A percentile compares a stretch with the other conserved stretches of the same genome.
Conservation (phyloP, 2,329 filamentous ascomycete genomes). For the Botrytis porri region DNA sequence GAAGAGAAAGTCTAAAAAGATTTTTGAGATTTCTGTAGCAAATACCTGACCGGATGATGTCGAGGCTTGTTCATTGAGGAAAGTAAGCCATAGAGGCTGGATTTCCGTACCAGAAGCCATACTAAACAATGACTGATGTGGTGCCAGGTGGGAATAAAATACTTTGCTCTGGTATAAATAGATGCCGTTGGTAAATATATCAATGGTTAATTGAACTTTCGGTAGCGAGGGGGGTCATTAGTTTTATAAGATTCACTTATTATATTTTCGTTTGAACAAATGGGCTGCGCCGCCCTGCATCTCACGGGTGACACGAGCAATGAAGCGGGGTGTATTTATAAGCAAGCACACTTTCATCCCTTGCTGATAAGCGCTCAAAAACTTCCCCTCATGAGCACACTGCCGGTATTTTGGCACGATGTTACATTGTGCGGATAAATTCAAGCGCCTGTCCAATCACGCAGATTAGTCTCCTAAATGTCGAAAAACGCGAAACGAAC, state of each 20-base stretch:
- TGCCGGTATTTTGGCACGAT: neutral
- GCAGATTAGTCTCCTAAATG: neutral
- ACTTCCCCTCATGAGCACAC: neutral
- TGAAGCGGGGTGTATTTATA: neutral
- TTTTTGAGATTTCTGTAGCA: neutral
- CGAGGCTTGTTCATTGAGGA: neutral
- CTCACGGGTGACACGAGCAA: neutral
- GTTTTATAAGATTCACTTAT: neutral
- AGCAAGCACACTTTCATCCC: neutral
- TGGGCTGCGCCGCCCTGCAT: neutral
- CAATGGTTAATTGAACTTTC: neutral
- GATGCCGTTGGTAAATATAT: neutral
- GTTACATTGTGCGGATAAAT: neutral
- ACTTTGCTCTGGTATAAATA: too few relatives aligned
- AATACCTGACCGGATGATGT: neutral
- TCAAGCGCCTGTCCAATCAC: neutral
- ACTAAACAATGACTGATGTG: neutral
- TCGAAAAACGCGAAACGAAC: neutral
- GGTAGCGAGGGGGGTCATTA: too few relatives aligned
- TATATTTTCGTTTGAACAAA: neutral
- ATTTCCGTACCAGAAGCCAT: neutral
- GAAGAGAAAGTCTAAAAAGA: neutral
- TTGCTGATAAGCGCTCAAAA: neutral
- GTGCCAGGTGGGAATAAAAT: neutral
- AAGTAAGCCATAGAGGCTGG: neutral